Evolutionary conservation across 2,329 filamentous ascomycete species (phyloP), one percentile per base, ranked within the genome.

Genomic region (Aureobasidium namibiae): DNA sequence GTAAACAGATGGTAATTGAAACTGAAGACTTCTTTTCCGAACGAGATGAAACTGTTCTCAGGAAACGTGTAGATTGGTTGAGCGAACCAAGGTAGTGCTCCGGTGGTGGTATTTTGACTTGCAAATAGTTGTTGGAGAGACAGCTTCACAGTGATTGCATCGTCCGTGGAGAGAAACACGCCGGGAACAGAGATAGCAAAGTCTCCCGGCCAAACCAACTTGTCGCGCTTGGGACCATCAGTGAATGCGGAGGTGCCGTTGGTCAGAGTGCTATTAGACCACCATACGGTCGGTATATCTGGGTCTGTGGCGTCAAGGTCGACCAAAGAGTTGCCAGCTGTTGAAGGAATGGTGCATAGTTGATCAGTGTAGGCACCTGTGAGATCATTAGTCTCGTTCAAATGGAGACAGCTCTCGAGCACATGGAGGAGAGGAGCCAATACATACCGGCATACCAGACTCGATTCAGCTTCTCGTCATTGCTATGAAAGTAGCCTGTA

Each of bases 201-300:
- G 65, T 86, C 83, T 1, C 83, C 83, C 11, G 82, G 78, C 82
- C 82, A 86, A 2, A 85, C 78, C 18, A 82, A 72, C 9, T 81
- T 75, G 64, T 85, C 82, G 33, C 82, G 74, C 66, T 85, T 85
- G 1, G 80, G 80, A 14, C 82, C 82, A 65, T 85, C 82, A 0
- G 72, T 70, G 10, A 76, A 62, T 4, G 67, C 65, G 13, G 69
- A 72, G 1, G 63, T 68, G 0, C 73, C 72, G 26, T 73, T 72
- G 0, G 73, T 69, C 52, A 76, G 73, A 0, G 74, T 75, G 16
- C 65, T 68, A 44, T 75, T 76, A 60, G 69, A 67, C 33, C 71
- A 75, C 74, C 74, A 76, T 2, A 69, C 68, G 5, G 70, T 67
- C 42, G 65, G 71, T 65, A 23, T 29, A 21, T 58, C 23, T 5